Evolutionary conservation across 1,139 yeast genomes (phyloP), one percentile per base, ranked within the genome.

Genomic region (Ogataea hybrid): DNA sequence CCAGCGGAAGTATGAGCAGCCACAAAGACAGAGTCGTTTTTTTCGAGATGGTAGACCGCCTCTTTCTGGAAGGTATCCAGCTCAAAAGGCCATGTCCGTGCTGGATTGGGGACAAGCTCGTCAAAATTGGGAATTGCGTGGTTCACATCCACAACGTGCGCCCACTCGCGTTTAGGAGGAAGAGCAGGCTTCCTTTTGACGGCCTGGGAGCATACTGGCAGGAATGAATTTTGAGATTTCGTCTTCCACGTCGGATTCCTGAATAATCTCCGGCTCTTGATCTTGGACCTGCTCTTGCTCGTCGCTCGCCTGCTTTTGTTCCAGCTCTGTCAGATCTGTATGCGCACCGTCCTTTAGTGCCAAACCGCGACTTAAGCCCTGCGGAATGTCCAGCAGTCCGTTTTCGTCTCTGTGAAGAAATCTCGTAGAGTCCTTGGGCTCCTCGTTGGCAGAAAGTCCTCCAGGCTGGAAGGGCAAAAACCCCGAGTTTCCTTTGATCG

Each of bases 41-140:
- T 77, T 61, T 92, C 97, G 49, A 92, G 84, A 64, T 96, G 92
- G 31, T 95, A 88, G 43, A 92, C 82, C 8, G 98, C 89, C 29
- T 95, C 92, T 51, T 92, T 95, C 65, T 92, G 99, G 71, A 92
- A 92, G 27, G 96, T 95, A 71, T 92, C 99, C 49, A 92, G 74
- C 2, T 81, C 79, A 64, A 92, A 92, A 0, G 97, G 97, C 67
- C 94, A 92, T 0, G 82, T 79, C 52, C 97, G 73, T 2, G 97
- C 98, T 71, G 90, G 90, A 48, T 86, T 81, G 1, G 98, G 98
- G 8, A 92, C 90, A 44, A 92, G 69, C 52, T 89, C 96, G 14
- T 76, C 71, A 57, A 92, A 94, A 61, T 94, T 89, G 28, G 84
- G 86, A 46, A 92, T 77, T 44, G 75, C 79, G 56, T 88, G 95